Conservation (phyloP, 2,329 filamentous ascomycete genomes). For the Onygena corvina region DNA sequence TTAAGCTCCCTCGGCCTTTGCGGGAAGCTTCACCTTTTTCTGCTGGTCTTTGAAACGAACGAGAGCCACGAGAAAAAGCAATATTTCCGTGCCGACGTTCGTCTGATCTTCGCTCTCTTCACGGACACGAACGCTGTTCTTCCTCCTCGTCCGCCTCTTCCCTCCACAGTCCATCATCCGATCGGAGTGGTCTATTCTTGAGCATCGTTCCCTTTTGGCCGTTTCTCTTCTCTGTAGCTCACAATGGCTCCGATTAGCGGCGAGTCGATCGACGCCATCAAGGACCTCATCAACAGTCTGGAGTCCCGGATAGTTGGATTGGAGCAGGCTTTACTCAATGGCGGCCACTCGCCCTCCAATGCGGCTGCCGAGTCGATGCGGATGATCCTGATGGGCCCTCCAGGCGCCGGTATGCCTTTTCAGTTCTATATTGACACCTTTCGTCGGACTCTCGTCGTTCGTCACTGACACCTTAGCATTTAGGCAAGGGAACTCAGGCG, state of each 20-base stretch:
- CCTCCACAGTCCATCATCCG: not conserved
- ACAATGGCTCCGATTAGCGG: conserved; percentile 83
- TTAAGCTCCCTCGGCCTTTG: conserved; percentile 1
- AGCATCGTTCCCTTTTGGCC: not conserved
- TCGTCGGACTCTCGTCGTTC: conserved; percentile 1
- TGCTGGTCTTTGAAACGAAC: conserved; percentile 3
- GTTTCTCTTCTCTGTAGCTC: conserved; percentile 18
- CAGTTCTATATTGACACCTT: conserved; percentile 4
- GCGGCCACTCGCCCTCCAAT: conserved; percentile 40
- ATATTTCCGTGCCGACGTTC: conserved; percentile 12
- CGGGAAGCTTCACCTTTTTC: not conserved
- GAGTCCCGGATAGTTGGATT: conserved; percentile 77
- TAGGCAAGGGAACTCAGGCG: conserved; percentile 97
- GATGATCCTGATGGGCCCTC: conserved; percentile 96
- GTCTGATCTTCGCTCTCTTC: not conserved
- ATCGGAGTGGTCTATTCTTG: not conserved
- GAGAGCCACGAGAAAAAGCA: conserved; percentile 6
- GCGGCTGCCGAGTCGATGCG: conserved; percentile 57
- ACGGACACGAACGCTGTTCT: not conserved
- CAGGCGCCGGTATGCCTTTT: conserved; percentile 68
- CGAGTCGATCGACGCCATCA: conserved; percentile 66
- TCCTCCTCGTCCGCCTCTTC: conserved; percentile 11
- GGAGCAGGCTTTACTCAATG: conserved; percentile 54
- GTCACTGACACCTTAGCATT: conserved; percentile 2
- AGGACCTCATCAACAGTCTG: conserved; percentile 69